Evolutionary conservation across 2,329 filamentous ascomycete genomes (phyloP).

Genomic region (Delphinella strobiligena): DNA sequence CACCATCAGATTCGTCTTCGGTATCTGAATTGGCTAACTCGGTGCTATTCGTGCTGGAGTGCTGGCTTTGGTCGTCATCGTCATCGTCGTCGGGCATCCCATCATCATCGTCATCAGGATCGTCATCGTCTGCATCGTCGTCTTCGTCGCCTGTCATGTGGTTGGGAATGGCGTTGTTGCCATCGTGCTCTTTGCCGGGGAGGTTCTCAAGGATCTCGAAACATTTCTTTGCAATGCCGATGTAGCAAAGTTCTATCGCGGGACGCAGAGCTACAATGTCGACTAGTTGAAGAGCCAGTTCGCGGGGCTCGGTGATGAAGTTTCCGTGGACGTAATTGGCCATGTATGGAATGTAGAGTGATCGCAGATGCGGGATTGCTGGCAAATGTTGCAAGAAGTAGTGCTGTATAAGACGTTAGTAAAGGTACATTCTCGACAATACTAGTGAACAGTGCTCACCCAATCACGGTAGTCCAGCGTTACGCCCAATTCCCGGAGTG

Average conservation of each 20-base stretch:
- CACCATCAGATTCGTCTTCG: slow-evolving; percentile 15
- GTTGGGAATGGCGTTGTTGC: background rate
- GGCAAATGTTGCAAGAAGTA: slow-evolving; percentile 66
- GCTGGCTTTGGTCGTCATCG: slow-evolving; percentile 10
- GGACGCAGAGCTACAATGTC: slow-evolving; percentile 67
- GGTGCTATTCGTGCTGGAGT: slow-evolving; percentile 8
- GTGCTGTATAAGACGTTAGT: slow-evolving; percentile 40
- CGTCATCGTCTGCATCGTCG: slow-evolving; percentile 6
- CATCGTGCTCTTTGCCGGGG: slow-evolving; percentile 16
- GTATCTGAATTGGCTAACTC: slow-evolving; percentile 9
- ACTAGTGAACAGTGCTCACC: slow-evolving; percentile 42
- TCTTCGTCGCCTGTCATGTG: background rate
- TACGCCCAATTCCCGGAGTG: slow-evolving; percentile 58
- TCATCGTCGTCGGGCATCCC: slow-evolving; percentile 15
- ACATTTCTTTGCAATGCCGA: slow-evolving; percentile 66
- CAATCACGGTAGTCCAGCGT: slow-evolving; percentile 66
- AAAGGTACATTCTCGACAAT: background rate
- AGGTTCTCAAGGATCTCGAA: slow-evolving; percentile 66
- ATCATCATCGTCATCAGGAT: slow-evolving; percentile 23
- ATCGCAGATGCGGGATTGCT: slow-evolving; percentile 55
- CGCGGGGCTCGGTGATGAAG: slow-evolving; percentile 45
- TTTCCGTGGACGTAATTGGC: slow-evolving; percentile 46
- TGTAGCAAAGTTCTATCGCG: slow-evolving; percentile 65
- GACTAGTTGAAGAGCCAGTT: slow-evolving; percentile 63
- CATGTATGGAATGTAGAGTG: slow-evolving; percentile 58